Percentiles rank a stretch among this genome's conserved stretches.
phyloP scores from a whole-genome alignment of 352 stramenopile species.

The Globisporangium paddicum region DNA sequence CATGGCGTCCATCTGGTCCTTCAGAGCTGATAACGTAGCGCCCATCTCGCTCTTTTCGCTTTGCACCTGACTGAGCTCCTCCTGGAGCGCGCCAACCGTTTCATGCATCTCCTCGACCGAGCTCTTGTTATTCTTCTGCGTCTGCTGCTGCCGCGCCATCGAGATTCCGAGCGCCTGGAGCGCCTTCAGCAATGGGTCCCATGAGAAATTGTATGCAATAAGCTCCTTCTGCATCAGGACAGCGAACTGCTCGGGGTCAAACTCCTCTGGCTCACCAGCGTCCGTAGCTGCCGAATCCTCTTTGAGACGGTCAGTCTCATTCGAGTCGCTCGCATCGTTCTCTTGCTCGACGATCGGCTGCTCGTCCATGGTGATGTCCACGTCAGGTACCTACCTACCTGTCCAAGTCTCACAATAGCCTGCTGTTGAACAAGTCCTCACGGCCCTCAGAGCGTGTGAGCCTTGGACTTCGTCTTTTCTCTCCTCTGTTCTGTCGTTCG shows the following conservation, averaged over 20 bases:
- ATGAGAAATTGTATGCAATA: slow-evolving; percentile 67
- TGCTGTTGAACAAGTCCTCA: neutral
- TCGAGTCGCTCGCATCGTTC: slow-evolving; percentile 9
- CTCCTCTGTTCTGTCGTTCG: slow-evolving; percentile 3
- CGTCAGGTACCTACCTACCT: neutral
- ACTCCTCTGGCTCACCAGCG: slow-evolving; percentile 18
- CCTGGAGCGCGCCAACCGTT: slow-evolving; percentile 36
- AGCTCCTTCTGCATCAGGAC: slow-evolving; percentile 60
- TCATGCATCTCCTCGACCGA: slow-evolving; percentile 51
- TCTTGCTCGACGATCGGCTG: slow-evolving; percentile 14
- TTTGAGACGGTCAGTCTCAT: neutral
- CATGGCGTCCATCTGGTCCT: slow-evolving; percentile 43
- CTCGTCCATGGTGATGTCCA: slow-evolving; percentile 7
- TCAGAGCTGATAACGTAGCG: slow-evolving; percentile 37
- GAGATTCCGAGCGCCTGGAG: slow-evolving; percentile 51
- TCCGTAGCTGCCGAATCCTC: neutral
- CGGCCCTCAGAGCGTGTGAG: neutral
- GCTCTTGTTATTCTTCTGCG: slow-evolving; percentile 37
- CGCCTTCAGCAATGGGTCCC: slow-evolving; percentile 65
- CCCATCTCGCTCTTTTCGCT: slow-evolving; percentile 51
- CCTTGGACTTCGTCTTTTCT: neutral
- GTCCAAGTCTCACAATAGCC: neutral
- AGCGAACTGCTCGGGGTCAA: slow-evolving; percentile 47
- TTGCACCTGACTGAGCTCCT: slow-evolving; percentile 37
- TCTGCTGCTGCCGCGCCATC: slow-evolving; percentile 47